These are phyloP conservation scores for Lepidium aucheri DNA, from an alignment of 345 rosid species.

Conservation along the genomic window DNA sequence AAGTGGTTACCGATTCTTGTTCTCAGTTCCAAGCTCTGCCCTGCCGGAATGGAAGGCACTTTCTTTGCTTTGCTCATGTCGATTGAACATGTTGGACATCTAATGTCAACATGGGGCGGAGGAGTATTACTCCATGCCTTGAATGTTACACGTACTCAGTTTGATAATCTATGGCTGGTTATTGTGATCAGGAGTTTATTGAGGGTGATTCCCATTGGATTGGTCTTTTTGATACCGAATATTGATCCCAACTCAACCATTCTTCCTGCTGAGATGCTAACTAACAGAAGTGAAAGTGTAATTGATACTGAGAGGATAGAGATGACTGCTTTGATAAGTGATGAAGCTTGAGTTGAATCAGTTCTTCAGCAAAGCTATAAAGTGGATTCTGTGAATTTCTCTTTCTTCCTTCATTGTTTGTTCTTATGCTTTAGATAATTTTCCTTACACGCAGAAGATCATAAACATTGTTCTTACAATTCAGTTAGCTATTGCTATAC, in stretches of 20 bases:
- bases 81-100: constrained; percentile 50
- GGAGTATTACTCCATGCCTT: constrained; percentile 48
- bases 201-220: constrained; percentile 46
- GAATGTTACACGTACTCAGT: constrained; percentile 51
- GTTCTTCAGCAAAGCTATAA: neutral
- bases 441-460: neutral
- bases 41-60: constrained; percentile 68
- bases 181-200: constrained; percentile 52
- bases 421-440: neutral
- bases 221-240: constrained; percentile 54
- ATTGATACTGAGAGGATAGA: constrained; percentile 36
- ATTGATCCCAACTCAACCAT: constrained; percentile 38
- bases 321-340: constrained; percentile 38
- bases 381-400: neutral
- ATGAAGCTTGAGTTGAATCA: constrained; percentile 15
- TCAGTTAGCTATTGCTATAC: neutral
- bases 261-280: constrained; percentile 49
- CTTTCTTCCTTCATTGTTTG: neutral
- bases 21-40: constrained; percentile 73
- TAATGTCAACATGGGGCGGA: constrained; percentile 55
- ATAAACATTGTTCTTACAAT: constrained; percentile 6
- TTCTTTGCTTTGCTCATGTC: constrained; percentile 78
- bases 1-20: constrained; percentile 72
- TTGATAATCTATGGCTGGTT: constrained; percentile 62
- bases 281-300: constrained; percentile 22